Base-by-base conservation (phyloP, 768 basidiomycete species). In the Podaxis sp. region DNA sequence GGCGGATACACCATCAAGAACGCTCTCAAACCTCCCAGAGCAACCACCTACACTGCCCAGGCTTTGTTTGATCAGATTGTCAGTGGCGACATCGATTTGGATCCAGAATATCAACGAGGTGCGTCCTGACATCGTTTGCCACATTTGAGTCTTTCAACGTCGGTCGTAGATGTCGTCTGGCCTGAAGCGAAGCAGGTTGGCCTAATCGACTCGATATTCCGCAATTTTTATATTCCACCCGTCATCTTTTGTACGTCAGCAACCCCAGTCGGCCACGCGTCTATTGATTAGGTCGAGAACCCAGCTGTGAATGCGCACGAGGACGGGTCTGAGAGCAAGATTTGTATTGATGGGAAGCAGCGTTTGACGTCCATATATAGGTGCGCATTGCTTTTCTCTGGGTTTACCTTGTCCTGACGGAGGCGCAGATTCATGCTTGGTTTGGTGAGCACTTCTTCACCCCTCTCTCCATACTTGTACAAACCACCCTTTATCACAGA, bases 291-390 rank as follows among this genome's bases (percentile, higher is more conserved):
- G 3, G 1, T n/a, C 40, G 36, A 46, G 5, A 18, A 13, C 5
- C 2, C 36, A 59, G 85, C 87, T 62, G 79, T 84, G 11, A 73
- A 81, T 21, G 70, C 74, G 1, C 66, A 70, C 36, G 81, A 85
- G 0, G 89, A 91, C 65, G 90, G 90, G 0, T 73, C 80, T 0
- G 89, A 90, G 66, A 77, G 74, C 2, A 83, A 83, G 65, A 84
- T 83, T 0, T 90, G 88, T 65, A 89, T 90, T 6, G 90, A 91
- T 65, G 91, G 91, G 16, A 93, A 93, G 67, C 91, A 93, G 68
- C 75, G 91, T 25, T 69, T 91, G 50, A 91, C 89, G 0, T 90
- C 89, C 0, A 87, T 93, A 50, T 78, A 85, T 50, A 76, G 81
- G 89, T 88, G 64, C 14, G 84, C 72, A 21, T 23, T 53, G 23